Evolutionary conservation across 2,329 filamentous ascomycete genomes (phyloP).

Genomic region (Verticillium isaacii): DNA sequence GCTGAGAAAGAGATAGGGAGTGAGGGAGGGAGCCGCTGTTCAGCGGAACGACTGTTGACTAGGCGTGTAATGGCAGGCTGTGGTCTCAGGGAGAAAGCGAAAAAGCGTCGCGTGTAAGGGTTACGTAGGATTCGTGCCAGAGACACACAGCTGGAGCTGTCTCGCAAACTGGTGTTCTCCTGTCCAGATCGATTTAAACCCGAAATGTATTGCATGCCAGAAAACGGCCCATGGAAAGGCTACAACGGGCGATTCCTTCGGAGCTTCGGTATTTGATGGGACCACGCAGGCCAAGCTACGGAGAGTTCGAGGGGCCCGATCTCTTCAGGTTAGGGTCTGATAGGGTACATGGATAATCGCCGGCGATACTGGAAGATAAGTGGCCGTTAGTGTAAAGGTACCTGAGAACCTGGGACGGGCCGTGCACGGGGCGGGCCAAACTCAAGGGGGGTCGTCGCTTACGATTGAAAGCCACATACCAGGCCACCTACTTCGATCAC

Average conservation of each 20-base stretch:
- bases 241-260: not conserved
- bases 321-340: not conserved
- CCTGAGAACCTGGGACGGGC: not conserved
- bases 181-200: not conserved
- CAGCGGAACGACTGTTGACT: not conserved
- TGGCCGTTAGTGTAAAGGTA: not conserved
- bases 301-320: not conserved
- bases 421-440: not conserved
- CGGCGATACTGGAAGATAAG: not conserved
- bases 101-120: not conserved
- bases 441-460: too few relatives aligned
- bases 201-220: not conserved
- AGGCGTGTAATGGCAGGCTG: not conserved
- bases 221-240: not conserved
- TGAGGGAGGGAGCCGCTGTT: too few relatives aligned
- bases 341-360: not conserved
- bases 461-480: too few relatives aligned
- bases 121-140: not conserved
- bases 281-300: not conserved
- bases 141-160: not conserved
- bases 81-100: not conserved
- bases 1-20: not conserved
- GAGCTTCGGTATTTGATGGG: not conserved
- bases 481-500: too few relatives aligned
- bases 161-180: not conserved